Percentiles rank a stretch among this genome's conserved stretches.
Evolutionary conservation across 148 eudicot genomes (phyloP).

Genomic region (Salicornia ramosissima): DNA sequence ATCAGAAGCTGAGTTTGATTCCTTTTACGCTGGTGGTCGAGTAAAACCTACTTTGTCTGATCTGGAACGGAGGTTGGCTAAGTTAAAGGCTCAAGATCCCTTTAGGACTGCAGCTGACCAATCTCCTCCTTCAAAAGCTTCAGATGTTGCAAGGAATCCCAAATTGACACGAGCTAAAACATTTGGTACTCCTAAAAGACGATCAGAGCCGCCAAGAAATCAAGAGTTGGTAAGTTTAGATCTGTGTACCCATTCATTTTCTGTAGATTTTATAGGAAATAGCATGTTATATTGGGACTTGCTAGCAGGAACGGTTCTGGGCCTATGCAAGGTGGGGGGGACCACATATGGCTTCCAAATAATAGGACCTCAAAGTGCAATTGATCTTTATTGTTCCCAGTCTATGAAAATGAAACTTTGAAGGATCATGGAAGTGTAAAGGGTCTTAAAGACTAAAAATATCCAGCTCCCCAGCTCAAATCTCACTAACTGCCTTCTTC

Average conservation of each 20-base stretch:
- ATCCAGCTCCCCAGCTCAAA: no score
- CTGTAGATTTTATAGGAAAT: not conserved
- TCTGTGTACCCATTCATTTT: not conserved
- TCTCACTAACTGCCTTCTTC: no score
- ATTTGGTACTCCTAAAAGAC: conserved; percentile 46
- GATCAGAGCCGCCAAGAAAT: conserved; percentile 47
- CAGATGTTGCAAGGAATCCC: conserved; percentile 32
- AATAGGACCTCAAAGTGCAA: no score
- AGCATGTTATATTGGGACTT: not conserved
- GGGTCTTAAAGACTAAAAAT: no score
- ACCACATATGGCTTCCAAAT: no score
- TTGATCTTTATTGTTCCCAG: no score
- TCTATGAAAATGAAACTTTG: no score
- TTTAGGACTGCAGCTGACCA: conserved; percentile 31
- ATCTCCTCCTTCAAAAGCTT: conserved; percentile 39
- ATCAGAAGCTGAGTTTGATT: conserved; percentile 54
- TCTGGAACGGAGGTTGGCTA: conserved; percentile 41
- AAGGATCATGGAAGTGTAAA: no score
- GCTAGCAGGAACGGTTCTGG: not conserved
- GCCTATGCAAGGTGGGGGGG: not conserved
- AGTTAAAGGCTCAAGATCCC: conserved; percentile 45
- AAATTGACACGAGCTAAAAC: conserved; percentile 44
- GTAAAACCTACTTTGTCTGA: conserved; percentile 34
- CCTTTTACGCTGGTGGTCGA: conserved; percentile 40
- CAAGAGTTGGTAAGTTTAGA: conserved; percentile 51